A percentile compares a stretch with the other conserved stretches of the same genome.
These are phyloP conservation scores for Hirsutella thompsonii DNA, from an alignment of 2,329 filamentous ascomycete species.

Conservation along the genomic window DNA sequence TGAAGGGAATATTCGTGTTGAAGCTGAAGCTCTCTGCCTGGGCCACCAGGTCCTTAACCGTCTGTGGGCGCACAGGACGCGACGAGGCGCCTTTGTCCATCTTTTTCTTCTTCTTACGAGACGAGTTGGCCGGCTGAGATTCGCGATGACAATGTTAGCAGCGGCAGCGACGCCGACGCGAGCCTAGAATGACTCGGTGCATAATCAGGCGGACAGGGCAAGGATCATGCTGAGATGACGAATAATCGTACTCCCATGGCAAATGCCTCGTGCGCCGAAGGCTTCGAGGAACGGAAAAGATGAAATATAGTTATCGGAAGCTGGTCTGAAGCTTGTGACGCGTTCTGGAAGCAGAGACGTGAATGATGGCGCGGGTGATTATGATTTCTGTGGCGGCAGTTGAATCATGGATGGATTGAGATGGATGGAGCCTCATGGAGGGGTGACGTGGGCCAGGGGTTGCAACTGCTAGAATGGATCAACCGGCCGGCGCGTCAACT, in stretches of 20 bases:
- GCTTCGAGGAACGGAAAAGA: neutral
- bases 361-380: no score
- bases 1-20: slow-evolving; percentile 61
- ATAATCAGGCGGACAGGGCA: slow-evolving; percentile 1
- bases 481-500: no score
- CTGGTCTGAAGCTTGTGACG: no score
- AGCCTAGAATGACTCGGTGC: slow-evolving; percentile 2
- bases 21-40: slow-evolving; percentile 74
- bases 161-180: slow-evolving; percentile 1
- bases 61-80: slow-evolving; percentile 42
- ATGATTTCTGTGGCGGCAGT: no score
- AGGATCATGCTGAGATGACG: slow-evolving; percentile 5
- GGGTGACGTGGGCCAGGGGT: neutral
- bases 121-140: neutral
- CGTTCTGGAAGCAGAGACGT: no score
- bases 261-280: neutral
- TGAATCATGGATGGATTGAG: no score
- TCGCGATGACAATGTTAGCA: neutral
- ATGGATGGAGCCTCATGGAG: neutral
- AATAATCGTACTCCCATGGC: slow-evolving; percentile 3
- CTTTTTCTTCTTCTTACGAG: slow-evolving; percentile 1
- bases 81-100: slow-evolving; percentile 17
- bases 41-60: slow-evolving; percentile 61
- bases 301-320: no score
- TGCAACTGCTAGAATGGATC: no score